Evolutionary conservation across 2,329 filamentous ascomycete species (phyloP).

Genomic region (Colletotrichum limetticola): DNA sequence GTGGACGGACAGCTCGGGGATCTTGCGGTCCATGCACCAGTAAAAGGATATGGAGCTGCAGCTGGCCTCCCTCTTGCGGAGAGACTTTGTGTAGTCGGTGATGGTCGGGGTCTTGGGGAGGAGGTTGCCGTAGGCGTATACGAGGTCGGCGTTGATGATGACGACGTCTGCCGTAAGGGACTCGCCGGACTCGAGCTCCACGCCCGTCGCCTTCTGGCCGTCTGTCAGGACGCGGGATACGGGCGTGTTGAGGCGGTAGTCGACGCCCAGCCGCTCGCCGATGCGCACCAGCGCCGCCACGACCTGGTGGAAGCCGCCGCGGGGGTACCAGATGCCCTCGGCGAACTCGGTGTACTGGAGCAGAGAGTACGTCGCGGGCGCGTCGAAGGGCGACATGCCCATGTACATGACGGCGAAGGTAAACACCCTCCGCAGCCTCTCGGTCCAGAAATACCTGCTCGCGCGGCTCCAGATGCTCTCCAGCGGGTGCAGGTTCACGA

Average conservation of each 20-base stretch:
- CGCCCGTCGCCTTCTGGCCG: conserved; percentile 65
- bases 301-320: conserved; percentile 76
- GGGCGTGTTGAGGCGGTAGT: conserved; percentile 69
- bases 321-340: conserved; percentile 81
- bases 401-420: conserved; percentile 87
- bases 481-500: conserved; percentile 74
- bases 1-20: conserved; percentile 74
- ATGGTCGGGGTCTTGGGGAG: conserved; percentile 58
- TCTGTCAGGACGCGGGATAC: conserved; percentile 68
- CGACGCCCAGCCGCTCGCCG: conserved; percentile 69
- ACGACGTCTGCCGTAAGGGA: conserved; percentile 72
- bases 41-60: conserved; percentile 83
- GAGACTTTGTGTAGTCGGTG: conserved; percentile 47
- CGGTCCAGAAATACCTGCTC: conserved; percentile 75
- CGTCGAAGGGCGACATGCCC: conserved; percentile 83
- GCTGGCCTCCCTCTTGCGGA: conserved; percentile 64
- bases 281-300: conserved; percentile 72
- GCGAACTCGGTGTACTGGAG: conserved; percentile 81
- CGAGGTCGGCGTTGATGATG: conserved; percentile 78
- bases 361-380: conserved; percentile 78
- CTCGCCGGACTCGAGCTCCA: conserved; percentile 68
- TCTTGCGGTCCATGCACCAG: conserved; percentile 71
- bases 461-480: conserved; percentile 76
- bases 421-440: conserved; percentile 75
- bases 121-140: conserved; percentile 79